A percentile compares a stretch with the other conserved stretches of the same genome.
These are phyloP conservation scores for Ceratocystis eucalypticola DNA, from an alignment of 2,329 filamentous ascomycete species.

Conservation along the genomic window DNA sequence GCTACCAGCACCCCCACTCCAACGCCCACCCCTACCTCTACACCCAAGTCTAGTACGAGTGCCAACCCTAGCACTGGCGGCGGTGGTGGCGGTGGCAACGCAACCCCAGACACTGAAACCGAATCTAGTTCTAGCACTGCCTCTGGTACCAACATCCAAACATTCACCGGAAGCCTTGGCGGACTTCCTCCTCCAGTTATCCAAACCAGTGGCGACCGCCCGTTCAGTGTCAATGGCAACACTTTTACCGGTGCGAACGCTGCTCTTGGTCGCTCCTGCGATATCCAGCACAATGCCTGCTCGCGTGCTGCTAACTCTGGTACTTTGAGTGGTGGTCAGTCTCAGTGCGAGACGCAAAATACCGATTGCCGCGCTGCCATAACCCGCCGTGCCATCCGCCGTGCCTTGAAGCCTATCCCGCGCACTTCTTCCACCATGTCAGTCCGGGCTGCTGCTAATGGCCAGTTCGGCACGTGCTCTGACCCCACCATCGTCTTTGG, in stretches of 20 bases:
- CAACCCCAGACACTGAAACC: neutral
- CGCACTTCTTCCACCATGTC: neutral
- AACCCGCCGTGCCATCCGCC: slow-evolving; percentile 19
- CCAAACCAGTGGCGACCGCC: slow-evolving; percentile 27
- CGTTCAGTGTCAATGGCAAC: slow-evolving; percentile 40
- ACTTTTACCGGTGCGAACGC: slow-evolving; percentile 38
- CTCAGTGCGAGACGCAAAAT: slow-evolving; percentile 33
- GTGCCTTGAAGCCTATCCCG: slow-evolving; percentile 11
- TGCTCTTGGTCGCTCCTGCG: slow-evolving; percentile 36
- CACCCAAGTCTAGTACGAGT: neutral
- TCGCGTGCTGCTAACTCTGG: slow-evolving; percentile 36
- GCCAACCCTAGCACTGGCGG: neutral
- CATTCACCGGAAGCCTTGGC: slow-evolving; percentile 33
- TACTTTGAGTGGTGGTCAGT: slow-evolving; percentile 23
- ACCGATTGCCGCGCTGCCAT: slow-evolving; percentile 26
- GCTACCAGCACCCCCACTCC: slow-evolving; percentile 10
- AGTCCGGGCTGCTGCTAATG: neutral
- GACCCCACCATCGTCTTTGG: slow-evolving; percentile 38
- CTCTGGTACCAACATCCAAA: slow-evolving; percentile 30
- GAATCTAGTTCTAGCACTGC: slow-evolving; percentile 4
- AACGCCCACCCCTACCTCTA: slow-evolving; percentile 9
- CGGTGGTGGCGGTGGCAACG: too few relatives aligned
- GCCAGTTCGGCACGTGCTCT: slow-evolving; percentile 32
- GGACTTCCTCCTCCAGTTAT: slow-evolving; percentile 32
- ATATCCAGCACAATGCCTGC: slow-evolving; percentile 38